These are phyloP conservation scores for Colletotrichum higginsianum DNA, from an alignment of 2,329 filamentous ascomycete species.

Conservation along the genomic window DNA sequence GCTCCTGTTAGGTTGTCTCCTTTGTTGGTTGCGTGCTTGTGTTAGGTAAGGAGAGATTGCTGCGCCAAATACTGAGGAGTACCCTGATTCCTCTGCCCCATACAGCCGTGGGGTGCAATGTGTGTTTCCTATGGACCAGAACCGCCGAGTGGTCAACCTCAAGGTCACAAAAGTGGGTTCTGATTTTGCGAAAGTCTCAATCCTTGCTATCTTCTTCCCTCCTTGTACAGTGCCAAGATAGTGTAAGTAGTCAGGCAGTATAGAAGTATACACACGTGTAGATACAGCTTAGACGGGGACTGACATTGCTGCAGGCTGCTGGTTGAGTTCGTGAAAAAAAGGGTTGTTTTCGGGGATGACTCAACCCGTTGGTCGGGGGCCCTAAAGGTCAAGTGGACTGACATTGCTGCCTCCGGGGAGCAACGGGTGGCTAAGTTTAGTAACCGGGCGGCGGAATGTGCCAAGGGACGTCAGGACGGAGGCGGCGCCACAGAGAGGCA, in stretches of 20 bases:
- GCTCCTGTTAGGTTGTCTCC: not conserved
- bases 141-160: not conserved
- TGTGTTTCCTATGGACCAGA: not conserved
- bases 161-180: not conserved
- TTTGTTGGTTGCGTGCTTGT: not conserved
- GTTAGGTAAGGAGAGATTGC: not conserved
- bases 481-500: not conserved
- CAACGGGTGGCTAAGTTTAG: constrained; percentile 39
- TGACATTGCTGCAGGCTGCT: constrained; percentile 1
- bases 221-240: no score
- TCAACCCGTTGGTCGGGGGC: no score
- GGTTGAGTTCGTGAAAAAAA: no score
- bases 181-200: not conserved
- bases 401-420: constrained; percentile 10
- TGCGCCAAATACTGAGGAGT: not conserved
- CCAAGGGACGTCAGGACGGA: not conserved
- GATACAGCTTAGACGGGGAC: not conserved
- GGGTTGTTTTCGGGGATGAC: no score
- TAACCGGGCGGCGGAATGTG: constrained; percentile 15
- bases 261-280: no score
- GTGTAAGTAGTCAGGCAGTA: no score
- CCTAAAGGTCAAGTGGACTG: no score
- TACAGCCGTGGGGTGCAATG: constrained; percentile 2
- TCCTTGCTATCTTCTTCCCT: no score
- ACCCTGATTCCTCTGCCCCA: constrained; percentile 6